Evolutionary conservation across 2,329 filamentous ascomycete genomes (phyloP).

Genomic region (Talaromyces amestolkiae): DNA sequence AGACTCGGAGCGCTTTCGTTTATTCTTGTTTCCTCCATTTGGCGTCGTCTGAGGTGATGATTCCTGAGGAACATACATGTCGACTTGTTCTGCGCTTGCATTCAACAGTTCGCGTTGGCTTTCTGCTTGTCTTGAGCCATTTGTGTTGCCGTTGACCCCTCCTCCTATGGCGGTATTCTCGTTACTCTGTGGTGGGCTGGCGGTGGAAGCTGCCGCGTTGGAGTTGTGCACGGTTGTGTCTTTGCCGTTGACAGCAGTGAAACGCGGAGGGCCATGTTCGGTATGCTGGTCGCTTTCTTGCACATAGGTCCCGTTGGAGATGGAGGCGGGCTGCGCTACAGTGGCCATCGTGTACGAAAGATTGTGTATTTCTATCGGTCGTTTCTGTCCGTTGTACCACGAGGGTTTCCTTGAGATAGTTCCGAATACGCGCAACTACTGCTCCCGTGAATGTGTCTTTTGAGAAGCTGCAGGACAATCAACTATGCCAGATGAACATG

Average conservation of each 20-base stretch:
- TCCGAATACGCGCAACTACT: neutral
- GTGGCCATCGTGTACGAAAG: slow-evolving; percentile 32
- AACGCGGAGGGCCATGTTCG: slow-evolving; percentile 45
- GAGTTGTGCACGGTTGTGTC: slow-evolving; percentile 23
- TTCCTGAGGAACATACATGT: slow-evolving; percentile 24
- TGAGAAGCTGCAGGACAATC: neutral
- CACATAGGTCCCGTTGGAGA: slow-evolving; percentile 34
- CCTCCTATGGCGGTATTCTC: slow-evolving; percentile 25
- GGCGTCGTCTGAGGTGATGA: slow-evolving; percentile 27
- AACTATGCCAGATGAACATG: neutral
- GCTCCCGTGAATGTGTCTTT: neutral
- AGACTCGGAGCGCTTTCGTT: slow-evolving; percentile 67
- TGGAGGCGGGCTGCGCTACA: slow-evolving; percentile 32
- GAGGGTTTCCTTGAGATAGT: neutral
- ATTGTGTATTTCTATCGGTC: neutral
- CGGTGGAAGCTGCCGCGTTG: slow-evolving; percentile 16
- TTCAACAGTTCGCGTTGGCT: slow-evolving; percentile 54
- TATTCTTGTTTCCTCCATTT: slow-evolving; percentile 50
- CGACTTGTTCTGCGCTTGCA: slow-evolving; percentile 25
- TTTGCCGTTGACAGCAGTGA: slow-evolving; percentile 48
- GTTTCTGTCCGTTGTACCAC: neutral
- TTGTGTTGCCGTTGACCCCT: slow-evolving; percentile 20
- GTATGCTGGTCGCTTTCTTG: slow-evolving; percentile 35
- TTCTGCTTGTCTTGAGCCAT: slow-evolving; percentile 30
- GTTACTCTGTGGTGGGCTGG: slow-evolving; percentile 19